phyloP scores from a whole-genome alignment of 441 rosid species.

The Brassica hybrid region DNA sequence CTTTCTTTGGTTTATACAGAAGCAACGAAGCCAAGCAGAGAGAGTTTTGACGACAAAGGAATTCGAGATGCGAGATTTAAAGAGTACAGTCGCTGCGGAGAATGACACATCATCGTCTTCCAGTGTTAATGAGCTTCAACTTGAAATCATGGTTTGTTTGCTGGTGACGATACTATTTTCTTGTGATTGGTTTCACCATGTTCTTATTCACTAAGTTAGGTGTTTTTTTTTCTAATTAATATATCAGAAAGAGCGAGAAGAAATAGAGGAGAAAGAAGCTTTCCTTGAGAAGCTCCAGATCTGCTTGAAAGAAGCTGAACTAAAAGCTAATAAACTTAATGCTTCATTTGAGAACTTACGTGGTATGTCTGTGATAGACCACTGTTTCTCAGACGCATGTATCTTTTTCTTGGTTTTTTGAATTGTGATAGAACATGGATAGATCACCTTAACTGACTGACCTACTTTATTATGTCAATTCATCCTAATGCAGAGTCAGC shows the following conservation, averaged over 20 bases:
- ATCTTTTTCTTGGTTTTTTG: conserved; percentile 20
- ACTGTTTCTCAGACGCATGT: conserved; percentile 20
- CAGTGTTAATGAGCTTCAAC: conserved; percentile 77
- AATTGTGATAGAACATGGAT: conserved; percentile 10
- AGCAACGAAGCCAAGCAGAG: conserved; percentile 59
- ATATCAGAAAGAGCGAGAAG: conserved; percentile 60
- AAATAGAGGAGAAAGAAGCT: conserved; percentile 60
- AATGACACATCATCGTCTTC: conserved; percentile 53
- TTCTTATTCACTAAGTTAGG: not conserved
- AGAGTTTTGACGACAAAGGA: conserved; percentile 55
- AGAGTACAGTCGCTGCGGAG: conserved; percentile 61
- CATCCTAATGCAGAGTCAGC: conserved; percentile 63
- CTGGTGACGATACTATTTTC: conserved; percentile 25
- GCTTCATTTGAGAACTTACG: conserved; percentile 66
- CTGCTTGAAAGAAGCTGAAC: conserved; percentile 63
- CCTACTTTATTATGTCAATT: conserved; percentile 4
- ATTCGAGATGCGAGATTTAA: conserved; percentile 63
- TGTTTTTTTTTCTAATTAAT: conserved; percentile 12
- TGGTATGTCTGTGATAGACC: conserved; percentile 52
- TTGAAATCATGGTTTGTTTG: conserved; percentile 84
- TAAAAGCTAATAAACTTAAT: conserved; percentile 62
- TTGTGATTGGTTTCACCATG: conserved; percentile 1
- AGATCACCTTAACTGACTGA: conserved; percentile 22
- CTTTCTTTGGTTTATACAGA: conserved; percentile 52
- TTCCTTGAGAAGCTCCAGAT: conserved; percentile 53